phyloP scores from a whole-genome alignment of 148 eudicot species.

The Salicornia ramosissima region DNA sequence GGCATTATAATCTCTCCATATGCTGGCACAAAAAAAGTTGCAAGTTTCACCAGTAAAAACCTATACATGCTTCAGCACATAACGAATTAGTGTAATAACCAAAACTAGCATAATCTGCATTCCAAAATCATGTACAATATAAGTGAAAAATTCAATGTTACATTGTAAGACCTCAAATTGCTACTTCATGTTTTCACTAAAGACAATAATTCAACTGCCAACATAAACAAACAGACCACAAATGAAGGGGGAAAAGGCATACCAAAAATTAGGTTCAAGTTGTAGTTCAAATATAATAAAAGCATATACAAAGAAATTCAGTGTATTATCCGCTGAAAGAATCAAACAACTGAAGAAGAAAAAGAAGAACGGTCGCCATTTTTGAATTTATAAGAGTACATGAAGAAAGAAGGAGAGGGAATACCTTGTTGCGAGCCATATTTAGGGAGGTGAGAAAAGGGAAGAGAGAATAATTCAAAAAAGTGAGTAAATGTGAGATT shows the following conservation, averaged over 20 bases:
- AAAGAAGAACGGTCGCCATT: background rate
- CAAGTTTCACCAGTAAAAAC: background rate
- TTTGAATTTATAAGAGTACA: background rate
- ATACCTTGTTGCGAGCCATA: conserved; percentile 79
- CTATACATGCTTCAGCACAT: background rate
- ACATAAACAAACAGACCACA: background rate
- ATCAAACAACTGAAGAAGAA: background rate
- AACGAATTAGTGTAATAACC: background rate
- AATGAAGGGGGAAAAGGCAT: background rate
- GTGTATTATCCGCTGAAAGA: background rate
- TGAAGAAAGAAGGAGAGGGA: background rate
- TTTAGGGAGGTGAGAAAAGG: background rate
- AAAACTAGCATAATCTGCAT: background rate
- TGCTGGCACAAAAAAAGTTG: no score
- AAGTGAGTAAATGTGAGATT: conserved; percentile 7
- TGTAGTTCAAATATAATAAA: background rate
- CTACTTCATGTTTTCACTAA: background rate
- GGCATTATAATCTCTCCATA: no score
- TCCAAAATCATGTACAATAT: background rate
- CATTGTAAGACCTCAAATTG: background rate
- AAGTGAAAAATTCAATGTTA: background rate
- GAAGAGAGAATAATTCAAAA: background rate
- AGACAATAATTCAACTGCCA: background rate
- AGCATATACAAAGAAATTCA: background rate
- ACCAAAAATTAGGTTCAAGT: background rate